Conservation (phyloP, 2,329 filamentous ascomycete genomes). For the Bipolaris oryzae region DNA sequence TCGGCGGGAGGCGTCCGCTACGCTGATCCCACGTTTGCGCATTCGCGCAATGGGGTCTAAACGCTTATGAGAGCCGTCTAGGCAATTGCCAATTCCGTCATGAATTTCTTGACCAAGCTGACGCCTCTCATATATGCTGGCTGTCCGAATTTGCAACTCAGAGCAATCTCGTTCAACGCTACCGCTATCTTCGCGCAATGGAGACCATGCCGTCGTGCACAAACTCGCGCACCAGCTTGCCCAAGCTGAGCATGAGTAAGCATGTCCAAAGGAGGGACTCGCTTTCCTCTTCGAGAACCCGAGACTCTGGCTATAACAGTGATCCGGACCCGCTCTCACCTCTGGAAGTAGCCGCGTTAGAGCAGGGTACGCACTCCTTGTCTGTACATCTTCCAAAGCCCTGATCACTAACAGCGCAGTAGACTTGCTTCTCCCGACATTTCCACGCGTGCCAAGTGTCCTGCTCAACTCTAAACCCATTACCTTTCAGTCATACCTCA, state of each 20-base stretch:
- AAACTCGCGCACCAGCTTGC: conserved; percentile 19
- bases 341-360: conserved; percentile 23
- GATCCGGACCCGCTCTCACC: conserved; percentile 38
- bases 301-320: conserved; percentile 42
- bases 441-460: conserved; percentile 13
- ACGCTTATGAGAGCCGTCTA: conserved; percentile 18
- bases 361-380: conserved; percentile 28
- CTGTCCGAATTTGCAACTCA: conserved; percentile 4
- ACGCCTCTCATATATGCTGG: not conserved
- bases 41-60: conserved; percentile 20
- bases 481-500: conserved; percentile 15
- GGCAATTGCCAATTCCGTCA: conserved; percentile 13
- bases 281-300: conserved; percentile 33
- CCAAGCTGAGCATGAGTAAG: conserved; percentile 26
- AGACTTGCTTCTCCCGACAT: conserved; percentile 13
- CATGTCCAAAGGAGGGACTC: conserved; percentile 31
- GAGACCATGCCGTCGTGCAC: conserved; percentile 12
- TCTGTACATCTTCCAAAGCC: not conserved
- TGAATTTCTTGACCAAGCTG: not conserved
- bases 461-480: conserved; percentile 10
- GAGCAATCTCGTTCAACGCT: conserved; percentile 1
- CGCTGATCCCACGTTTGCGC: conserved; percentile 26
- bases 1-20: conserved; percentile 15
- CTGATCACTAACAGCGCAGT: conserved; percentile 10
- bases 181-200: conserved; percentile 19